Evolutionary conservation across 1,284 basidiomycete species (phyloP), one percentile per base, ranked within the genome.

Genomic region (Puccinia horiana): DNA sequence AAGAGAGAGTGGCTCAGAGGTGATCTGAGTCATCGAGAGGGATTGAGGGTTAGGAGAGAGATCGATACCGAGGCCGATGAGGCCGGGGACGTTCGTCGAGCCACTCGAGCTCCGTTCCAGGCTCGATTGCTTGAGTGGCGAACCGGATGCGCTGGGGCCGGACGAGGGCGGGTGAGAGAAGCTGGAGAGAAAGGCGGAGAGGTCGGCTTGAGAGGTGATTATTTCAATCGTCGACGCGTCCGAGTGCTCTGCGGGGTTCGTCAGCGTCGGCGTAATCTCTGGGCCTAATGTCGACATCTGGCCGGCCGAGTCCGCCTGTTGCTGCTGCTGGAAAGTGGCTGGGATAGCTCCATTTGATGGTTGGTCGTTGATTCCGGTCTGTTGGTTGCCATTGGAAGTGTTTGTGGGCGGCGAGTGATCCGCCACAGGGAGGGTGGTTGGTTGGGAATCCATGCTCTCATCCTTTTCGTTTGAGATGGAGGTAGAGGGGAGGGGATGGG

Each of bases 111-210:
- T 26, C 29, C 29, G 58, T 35, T 61, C 58, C 29, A 61, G 58
- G 29, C 44, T 16, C 9, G 58, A 14, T 12, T 16, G 58, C 29
- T 61, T 61, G 29, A 14, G 8, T 26, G 58, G 58, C 9, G 58
- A 61, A 4, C 14, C 4, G 29, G 58, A 35, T 4, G 9, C 29
- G 16, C 58, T 61, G 29, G 58, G 58, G 6, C 58, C 26, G 4
- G 29, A 11, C 9, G 65, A 69, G 65, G 65, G n/a, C 35, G 42
- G 40, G 1, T 69, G 37, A 6, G 65, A 47, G 65, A 69, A 69
- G 42, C 42, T 69, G 37, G 65, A 42, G 23, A 69, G 42, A 37
- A 69, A 69, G 65, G 65, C 65, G 37, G 65, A 69, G 11, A 69
- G 65, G 42, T 69, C 65, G 37, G 65, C 65, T 29, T 69, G 65